Evolutionary conservation across 2,329 filamentous ascomycete genomes (phyloP).

Genomic region (Fusarium burgessii): DNA sequence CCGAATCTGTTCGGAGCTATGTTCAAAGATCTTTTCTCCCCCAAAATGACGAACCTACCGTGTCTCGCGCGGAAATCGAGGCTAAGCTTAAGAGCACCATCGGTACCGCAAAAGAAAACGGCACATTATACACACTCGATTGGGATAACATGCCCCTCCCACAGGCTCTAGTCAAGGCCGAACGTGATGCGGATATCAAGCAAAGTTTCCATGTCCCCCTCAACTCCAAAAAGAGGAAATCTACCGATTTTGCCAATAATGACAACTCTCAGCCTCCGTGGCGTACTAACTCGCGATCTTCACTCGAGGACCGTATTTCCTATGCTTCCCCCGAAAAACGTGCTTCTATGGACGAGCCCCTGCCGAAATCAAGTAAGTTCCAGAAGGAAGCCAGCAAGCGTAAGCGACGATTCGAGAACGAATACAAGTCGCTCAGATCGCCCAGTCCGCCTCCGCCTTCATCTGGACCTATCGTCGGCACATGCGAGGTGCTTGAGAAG

Average conservation of each 20-base stretch:
- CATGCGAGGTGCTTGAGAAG: constrained; percentile 88
- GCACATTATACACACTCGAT: constrained; percentile 78
- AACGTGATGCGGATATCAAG: constrained; percentile 67
- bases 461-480: constrained; percentile 83
- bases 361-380: constrained; percentile 82
- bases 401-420: constrained; percentile 84
- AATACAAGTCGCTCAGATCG: constrained; percentile 69
- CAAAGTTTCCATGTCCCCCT: constrained; percentile 47
- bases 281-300: constrained; percentile 72
- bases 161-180: constrained; percentile 82
- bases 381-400: constrained; percentile 91
- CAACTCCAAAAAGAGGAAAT: constrained; percentile 84
- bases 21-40: constrained; percentile 89
- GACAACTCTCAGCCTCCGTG: constrained; percentile 74
- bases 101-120: constrained; percentile 80
- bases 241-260: constrained; percentile 70
- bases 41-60: constrained; percentile 73
- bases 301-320: constrained; percentile 82
- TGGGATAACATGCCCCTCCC: constrained; percentile 88
- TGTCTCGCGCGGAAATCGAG: constrained; percentile 79
- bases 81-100: constrained; percentile 88
- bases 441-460: constrained; percentile 68
- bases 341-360: constrained; percentile 59
- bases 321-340: constrained; percentile 63
- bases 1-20: constrained; percentile 84